These are phyloP conservation scores for Lasiodiplodia sp. DNA, from an alignment of 2,329 filamentous ascomycete genomes.

Conservation along the genomic window DNA sequence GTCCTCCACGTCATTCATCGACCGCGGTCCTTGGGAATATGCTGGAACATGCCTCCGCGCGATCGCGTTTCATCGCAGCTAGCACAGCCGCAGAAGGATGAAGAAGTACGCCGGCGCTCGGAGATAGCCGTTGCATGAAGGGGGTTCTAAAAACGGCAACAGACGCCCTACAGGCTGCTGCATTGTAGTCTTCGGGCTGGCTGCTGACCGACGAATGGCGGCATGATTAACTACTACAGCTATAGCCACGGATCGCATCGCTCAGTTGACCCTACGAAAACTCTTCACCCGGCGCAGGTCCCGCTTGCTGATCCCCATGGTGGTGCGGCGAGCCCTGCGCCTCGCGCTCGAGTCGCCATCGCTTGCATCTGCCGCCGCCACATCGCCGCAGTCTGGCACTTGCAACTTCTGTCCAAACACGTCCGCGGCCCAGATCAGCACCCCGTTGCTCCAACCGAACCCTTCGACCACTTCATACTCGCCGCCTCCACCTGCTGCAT, in stretches of 20 bases:
- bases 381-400: conserved; percentile 57
- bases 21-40: background rate
- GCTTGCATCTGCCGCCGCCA: conserved; percentile 16
- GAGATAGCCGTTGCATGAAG: conserved; percentile 8
- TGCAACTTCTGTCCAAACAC: conserved; percentile 64
- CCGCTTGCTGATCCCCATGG: conserved; percentile 27
- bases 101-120: background rate
- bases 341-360: conserved; percentile 1
- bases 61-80: background rate
- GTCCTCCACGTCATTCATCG: conserved; percentile 7
- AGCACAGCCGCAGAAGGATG: background rate
- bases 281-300: conserved; percentile 28
- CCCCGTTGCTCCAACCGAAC: conserved; percentile 75
- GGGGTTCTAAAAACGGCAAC: background rate
- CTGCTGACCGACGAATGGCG: background rate
- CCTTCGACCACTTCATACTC: conserved; percentile 75
- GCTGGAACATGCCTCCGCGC: background rate
- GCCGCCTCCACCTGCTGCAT: conserved; percentile 69
- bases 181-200: background rate
- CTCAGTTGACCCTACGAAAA: background rate
- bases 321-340: conserved; percentile 18
- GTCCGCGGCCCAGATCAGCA: conserved; percentile 71
- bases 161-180: background rate
- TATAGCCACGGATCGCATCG: background rate
- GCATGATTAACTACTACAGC: conserved; percentile 2